Evolutionary conservation across 2,329 filamentous ascomycete genomes (phyloP).

Genomic region (Aspergillus sp.): DNA sequence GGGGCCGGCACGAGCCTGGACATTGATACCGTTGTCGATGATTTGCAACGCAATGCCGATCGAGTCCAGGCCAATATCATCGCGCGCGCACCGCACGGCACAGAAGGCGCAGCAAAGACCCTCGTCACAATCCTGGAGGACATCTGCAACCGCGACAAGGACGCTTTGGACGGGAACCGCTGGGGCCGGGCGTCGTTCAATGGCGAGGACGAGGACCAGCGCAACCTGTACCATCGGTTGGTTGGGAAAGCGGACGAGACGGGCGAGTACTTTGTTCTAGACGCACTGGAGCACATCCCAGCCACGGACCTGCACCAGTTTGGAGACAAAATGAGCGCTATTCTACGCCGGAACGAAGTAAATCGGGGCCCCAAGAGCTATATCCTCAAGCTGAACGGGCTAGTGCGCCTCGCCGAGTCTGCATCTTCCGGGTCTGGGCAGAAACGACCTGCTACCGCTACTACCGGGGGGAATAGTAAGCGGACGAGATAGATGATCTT

Average conservation of each 20-base stretch:
- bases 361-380: constrained; percentile 33
- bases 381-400: constrained; percentile 24
- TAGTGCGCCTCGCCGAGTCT: constrained; percentile 26
- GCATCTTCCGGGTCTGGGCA: constrained; percentile 17
- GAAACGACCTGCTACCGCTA: constrained; percentile 26
- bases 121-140: constrained; percentile 34
- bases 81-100: constrained; percentile 29
- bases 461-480: constrained; percentile 21
- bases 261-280: constrained; percentile 31
- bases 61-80: constrained; percentile 28
- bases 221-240: constrained; percentile 37
- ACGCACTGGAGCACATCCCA: constrained; percentile 32
- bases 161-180: constrained; percentile 30
- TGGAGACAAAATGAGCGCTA: constrained; percentile 20
- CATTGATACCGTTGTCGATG: constrained; percentile 25
- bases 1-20: constrained; percentile 13
- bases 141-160: constrained; percentile 32
- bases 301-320: constrained; percentile 24
- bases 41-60: constrained; percentile 24
- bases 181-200: constrained; percentile 28
- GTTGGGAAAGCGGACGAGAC: constrained; percentile 29
- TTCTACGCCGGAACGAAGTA: constrained; percentile 39
- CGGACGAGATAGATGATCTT: constrained; percentile 22
- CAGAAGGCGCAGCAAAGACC: constrained; percentile 31
- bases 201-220: constrained; percentile 35